phyloP scores from a whole-genome alignment of 805 yeast genomes.

The Saccharomyces paradoxus region DNA sequence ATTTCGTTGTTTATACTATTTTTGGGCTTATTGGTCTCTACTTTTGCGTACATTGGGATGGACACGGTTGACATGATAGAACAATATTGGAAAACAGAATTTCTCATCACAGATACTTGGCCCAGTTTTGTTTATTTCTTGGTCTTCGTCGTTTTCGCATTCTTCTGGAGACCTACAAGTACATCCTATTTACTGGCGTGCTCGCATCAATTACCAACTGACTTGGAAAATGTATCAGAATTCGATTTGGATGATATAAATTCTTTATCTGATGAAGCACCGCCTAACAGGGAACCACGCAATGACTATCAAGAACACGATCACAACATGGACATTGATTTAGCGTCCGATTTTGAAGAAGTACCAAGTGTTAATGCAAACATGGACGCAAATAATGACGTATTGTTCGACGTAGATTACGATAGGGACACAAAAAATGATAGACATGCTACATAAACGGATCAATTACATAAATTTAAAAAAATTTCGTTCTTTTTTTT shows the following conservation, averaged over 20 bases:
- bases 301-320: constrained; percentile 33
- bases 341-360: not conserved
- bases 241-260: constrained; percentile 53
- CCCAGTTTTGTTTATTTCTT: constrained; percentile 80
- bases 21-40: constrained; percentile 61
- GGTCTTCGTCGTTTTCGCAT: constrained; percentile 74
- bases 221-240: constrained; percentile 60
- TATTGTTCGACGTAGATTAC: not conserved
- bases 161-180: constrained; percentile 96
- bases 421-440: not conserved
- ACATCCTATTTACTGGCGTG: constrained; percentile 92
- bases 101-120: constrained; percentile 89
- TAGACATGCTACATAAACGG: not conserved
- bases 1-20: constrained; percentile 62
- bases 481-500: not conserved
- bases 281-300: constrained; percentile 26
- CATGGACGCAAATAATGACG: not conserved
- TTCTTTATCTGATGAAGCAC: constrained; percentile 34
- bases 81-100: constrained; percentile 84
- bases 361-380: not conserved
- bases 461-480: not conserved
- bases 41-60: constrained; percentile 65
- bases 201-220: constrained; percentile 84
- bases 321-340: constrained; percentile 13
- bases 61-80: constrained; percentile 71